Percentiles rank a stretch among this genome's conserved stretches.
Evolutionary conservation across 768 basidiomycete species (phyloP).

Genomic region (Collybia sordida): DNA sequence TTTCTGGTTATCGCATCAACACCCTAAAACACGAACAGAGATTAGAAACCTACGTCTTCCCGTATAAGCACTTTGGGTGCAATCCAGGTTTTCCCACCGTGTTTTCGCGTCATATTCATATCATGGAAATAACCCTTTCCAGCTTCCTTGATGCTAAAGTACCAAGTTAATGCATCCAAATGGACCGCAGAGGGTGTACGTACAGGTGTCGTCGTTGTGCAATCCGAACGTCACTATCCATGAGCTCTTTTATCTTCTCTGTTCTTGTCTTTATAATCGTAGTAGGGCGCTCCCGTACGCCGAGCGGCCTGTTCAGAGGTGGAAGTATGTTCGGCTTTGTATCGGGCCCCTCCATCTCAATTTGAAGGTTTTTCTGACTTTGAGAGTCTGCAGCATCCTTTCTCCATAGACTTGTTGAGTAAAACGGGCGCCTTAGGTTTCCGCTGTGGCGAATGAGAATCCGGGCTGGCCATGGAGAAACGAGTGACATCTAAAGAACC

Average conservation of each 20-base stretch:
- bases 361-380: conserved; percentile 1
- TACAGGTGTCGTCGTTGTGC: conserved; percentile 68
- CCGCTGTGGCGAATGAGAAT: conserved; percentile 9
- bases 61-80: conserved; percentile 87
- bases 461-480: conserved; percentile 14
- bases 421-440: conserved; percentile 14
- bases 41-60: conserved; percentile 68
- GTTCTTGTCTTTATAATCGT: conserved; percentile 57
- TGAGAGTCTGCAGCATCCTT: conserved; percentile 1
- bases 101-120: conserved; percentile 67
- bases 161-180: not conserved
- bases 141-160: conserved; percentile 45
- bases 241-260: conserved; percentile 62
- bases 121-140: conserved; percentile 90
- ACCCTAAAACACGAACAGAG: not conserved
- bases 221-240: conserved; percentile 70
- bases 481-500: conserved; percentile 13
- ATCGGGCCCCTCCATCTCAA: conserved; percentile 14
- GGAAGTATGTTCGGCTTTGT: conserved; percentile 24
- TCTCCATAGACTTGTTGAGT: conserved; percentile 7
- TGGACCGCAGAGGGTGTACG: conserved; percentile 15
- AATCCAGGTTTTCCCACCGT: conserved; percentile 95
- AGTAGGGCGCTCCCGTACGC: conserved; percentile 69
- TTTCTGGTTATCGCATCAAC: conserved; percentile 54
- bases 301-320: conserved; percentile 66